These are phyloP conservation scores for Neobulgaria alba DNA, from an alignment of 2,329 filamentous ascomycete genomes.

Conservation along the genomic window DNA sequence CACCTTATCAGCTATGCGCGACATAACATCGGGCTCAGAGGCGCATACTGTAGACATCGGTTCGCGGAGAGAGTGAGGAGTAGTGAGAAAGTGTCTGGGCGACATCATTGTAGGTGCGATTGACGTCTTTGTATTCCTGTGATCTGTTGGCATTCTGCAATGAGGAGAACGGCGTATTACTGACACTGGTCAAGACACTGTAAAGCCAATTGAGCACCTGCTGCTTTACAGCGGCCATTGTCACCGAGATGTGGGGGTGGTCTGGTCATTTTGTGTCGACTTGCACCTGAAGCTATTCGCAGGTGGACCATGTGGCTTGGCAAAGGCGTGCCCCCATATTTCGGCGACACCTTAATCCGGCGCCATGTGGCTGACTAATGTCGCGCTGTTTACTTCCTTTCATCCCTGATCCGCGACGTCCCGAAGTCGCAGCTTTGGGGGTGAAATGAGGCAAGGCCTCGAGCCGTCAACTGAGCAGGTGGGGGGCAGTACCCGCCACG, in stretches of 20 bases:
- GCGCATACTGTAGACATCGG: constrained; percentile 83
- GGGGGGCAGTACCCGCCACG: too few species aligned
- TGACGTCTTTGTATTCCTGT: constrained; percentile 89
- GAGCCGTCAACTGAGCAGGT: too few species aligned
- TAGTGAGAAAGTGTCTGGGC: constrained; percentile 73
- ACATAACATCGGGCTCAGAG: background rate
- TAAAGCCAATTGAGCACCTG: constrained; percentile 93
- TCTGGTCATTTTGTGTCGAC: constrained; percentile 12
- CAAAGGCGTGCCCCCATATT: too few species aligned
- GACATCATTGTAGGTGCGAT: constrained; percentile 86
- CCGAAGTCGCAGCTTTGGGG: constrained; percentile 1
- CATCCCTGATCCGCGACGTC: background rate
- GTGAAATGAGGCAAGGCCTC: too few species aligned
- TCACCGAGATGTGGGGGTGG: constrained; percentile 7
- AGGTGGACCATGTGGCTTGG: too few species aligned
- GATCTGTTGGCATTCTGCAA: constrained; percentile 9
- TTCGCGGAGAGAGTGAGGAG: constrained; percentile 72
- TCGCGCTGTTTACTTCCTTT: background rate
- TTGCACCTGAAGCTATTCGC: constrained; percentile 17
- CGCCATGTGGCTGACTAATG: too few species aligned
- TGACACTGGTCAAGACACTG: constrained; percentile 72
- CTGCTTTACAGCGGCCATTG: constrained; percentile 62
- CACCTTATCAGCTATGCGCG: constrained; percentile 18
- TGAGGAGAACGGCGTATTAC: constrained; percentile 16
- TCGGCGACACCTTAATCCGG: too few species aligned